Percentiles rank a stretch among this genome's conserved stretches.
phyloP scores from a whole-genome alignment of 129 eudicot genomes.

The Daucus carota region DH1_v3.0 NC_030386.2:21741501-21742000 shows the following conservation, averaged over 20 bases:
- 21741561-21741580: not conserved
- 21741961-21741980: too few species aligned
- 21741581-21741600: not conserved
- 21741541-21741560: not conserved
- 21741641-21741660: conserved; percentile 69
- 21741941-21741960: too few species aligned
- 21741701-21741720: conserved; percentile 10
- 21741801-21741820: too few species aligned
- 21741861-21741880: too few species aligned
- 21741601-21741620: conserved; percentile 87
- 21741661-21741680: conserved; percentile 67
- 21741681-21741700: conserved; percentile 77
- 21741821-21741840: too few species aligned
- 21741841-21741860: too few species aligned
- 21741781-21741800: too few species aligned
- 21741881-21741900: too few species aligned
- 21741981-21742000: too few species aligned
- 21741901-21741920: too few species aligned
- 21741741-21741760: not conserved
- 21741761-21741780: too few species aligned
- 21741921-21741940: too few species aligned
- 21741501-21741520: not conserved
- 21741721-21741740: conserved; percentile 8
- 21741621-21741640: conserved; percentile 96
- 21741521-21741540: not conserved